Evolutionary conservation across 371 early-diverging fungal genomes (phyloP).

Genomic region (Syncephalastrum monosporum): DNA sequence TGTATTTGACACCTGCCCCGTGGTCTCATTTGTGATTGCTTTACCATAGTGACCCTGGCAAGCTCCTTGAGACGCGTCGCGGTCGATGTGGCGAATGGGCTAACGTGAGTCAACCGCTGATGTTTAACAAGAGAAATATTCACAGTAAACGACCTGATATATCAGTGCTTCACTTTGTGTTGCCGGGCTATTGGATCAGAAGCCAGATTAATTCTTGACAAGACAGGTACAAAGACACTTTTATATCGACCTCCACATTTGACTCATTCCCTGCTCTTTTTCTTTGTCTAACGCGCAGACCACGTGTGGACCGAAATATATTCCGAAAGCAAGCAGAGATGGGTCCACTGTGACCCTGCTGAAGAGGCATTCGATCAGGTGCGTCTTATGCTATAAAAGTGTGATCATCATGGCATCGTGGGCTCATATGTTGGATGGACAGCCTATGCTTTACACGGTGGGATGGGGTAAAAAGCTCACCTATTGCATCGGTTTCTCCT

Average conservation of each 20-base stretch:
- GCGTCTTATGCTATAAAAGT: too few relatives aligned
- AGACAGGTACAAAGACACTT: constrained; percentile 26
- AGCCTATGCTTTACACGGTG: constrained; percentile 62
- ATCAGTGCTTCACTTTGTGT: constrained; percentile 62
- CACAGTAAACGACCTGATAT: too few relatives aligned
- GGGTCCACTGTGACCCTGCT: constrained; percentile 72
- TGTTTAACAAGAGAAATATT: too few relatives aligned
- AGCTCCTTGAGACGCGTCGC: constrained; percentile 57
- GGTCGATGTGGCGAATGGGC: constrained; percentile 85
- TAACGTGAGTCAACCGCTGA: constrained; percentile 39
- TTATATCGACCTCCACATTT: too few relatives aligned
- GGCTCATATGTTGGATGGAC: background rate
- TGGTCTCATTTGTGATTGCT: background rate
- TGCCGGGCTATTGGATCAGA: constrained; percentile 66
- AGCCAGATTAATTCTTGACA: constrained; percentile 62
- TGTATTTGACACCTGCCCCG: background rate
- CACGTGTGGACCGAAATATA: constrained; percentile 77
- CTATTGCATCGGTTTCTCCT: constrained; percentile 59
- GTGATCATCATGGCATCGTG: background rate
- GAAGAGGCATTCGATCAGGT: constrained; percentile 63
- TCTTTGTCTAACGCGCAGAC: constrained; percentile 19
- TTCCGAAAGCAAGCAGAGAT: constrained; percentile 55
- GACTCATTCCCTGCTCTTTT: background rate
- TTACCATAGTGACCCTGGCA: constrained; percentile 45
- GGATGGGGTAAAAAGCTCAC: constrained; percentile 78